phyloP scores from a whole-genome alignment of 768 basidiomycete species.

The Tylopilus plumbeoviolaceoides region DNA sequence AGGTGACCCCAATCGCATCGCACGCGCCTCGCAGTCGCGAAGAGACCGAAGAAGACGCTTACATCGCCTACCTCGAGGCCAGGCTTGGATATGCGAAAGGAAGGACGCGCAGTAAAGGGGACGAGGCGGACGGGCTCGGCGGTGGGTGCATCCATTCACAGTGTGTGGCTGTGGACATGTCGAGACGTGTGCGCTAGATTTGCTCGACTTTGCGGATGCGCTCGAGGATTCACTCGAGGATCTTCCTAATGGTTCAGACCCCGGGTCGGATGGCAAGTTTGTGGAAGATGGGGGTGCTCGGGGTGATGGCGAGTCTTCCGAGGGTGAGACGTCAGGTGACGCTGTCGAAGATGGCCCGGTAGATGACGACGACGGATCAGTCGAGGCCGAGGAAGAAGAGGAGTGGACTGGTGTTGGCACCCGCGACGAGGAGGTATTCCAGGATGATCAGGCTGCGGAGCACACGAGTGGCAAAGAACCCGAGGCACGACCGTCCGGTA shows the following conservation, averaged over 20 bases:
- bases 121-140: conserved; percentile 78
- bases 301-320: not conserved
- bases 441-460: not conserved
- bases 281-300: not conserved
- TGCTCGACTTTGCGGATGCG: conserved; percentile 47
- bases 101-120: conserved; percentile 40
- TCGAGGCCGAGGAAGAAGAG: conserved; percentile 25
- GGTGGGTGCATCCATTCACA: conserved; percentile 44
- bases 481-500: conserved; percentile 10
- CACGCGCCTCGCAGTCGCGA: conserved; percentile 31
- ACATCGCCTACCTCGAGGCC: conserved; percentile 80
- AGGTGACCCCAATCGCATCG: not conserved
- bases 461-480: not conserved
- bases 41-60: conserved; percentile 74
- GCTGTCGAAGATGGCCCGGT: not conserved
- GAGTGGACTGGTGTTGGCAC: conserved; percentile 39
- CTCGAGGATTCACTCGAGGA: conserved; percentile 12
- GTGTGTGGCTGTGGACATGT: not conserved
- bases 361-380: conserved; percentile 1
- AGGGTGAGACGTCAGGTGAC: conserved; percentile 5
- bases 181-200: conserved; percentile 35
- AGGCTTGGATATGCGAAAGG: conserved; percentile 57
- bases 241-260: not conserved
- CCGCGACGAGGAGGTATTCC: not conserved
- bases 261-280: not conserved